Percentiles rank a stretch among this genome's conserved stretches.
phyloP scores from a whole-genome alignment of 2,329 filamentous ascomycete species.

The Allantophomopsis cytisporea region DNA sequence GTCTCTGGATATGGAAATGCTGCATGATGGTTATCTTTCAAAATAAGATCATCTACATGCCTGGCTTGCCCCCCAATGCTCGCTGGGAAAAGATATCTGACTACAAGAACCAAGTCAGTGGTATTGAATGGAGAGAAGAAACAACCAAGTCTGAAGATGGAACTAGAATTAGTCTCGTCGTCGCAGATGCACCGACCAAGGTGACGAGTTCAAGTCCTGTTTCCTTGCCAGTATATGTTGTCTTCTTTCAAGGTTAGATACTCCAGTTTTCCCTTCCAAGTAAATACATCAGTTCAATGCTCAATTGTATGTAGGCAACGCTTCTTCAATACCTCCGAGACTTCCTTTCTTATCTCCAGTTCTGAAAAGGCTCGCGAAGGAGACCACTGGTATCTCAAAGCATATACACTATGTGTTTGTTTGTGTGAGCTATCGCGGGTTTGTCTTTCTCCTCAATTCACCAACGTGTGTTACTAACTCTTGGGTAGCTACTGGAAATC shows the following conservation, averaged over 20 bases:
- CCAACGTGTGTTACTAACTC: background rate
- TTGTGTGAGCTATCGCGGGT: constrained; percentile 32
- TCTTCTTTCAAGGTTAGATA: constrained; percentile 40
- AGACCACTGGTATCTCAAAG: constrained; percentile 7
- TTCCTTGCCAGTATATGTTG: constrained; percentile 30
- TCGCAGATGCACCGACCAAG: constrained; percentile 17
- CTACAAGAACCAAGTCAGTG: constrained; percentile 43
- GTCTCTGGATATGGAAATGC: constrained; percentile 54
- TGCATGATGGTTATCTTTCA: constrained; percentile 65
- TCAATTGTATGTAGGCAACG: constrained; percentile 33
- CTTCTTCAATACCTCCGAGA: constrained; percentile 41
- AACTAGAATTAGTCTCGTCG: constrained; percentile 46
- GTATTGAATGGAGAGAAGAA: constrained; percentile 54
- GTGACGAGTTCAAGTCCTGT: background rate
- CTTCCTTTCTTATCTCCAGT: constrained; percentile 41
- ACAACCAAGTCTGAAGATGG: constrained; percentile 47
- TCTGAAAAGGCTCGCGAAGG: constrained; percentile 29
- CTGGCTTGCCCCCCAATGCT: constrained; percentile 58
- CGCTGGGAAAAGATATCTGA: constrained; percentile 52
- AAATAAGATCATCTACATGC: constrained; percentile 74
- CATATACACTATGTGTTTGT: constrained; percentile 30
- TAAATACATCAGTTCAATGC: too few relatives aligned
- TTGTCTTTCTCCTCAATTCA: background rate
- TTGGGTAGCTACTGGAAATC: constrained; percentile 72
- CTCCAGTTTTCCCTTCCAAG: constrained; percentile 5